Evolutionary conservation across 2,329 filamentous ascomycete species (phyloP), one percentile per base, ranked within the genome.

Genomic region (Aspergillus fijiensis): DNA sequence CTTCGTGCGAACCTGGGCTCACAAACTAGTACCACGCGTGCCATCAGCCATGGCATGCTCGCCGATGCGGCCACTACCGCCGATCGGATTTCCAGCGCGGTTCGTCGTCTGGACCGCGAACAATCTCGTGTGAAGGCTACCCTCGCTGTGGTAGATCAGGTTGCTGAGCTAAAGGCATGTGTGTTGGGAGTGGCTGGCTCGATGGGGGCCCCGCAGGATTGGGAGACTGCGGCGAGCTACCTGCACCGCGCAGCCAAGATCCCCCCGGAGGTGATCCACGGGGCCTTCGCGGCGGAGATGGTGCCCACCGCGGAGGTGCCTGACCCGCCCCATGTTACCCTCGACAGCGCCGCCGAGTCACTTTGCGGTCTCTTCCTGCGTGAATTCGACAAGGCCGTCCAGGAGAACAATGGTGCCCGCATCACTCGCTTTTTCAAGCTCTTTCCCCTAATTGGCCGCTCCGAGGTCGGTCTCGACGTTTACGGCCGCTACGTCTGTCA

Each of bases 371-470:
- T 99, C 60, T 99, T 99, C 77, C 77, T 98, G 72, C 85, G 94
- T 61, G 95, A 99, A 79, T 99, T 99, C 69, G 92, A 98, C 70
- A 95, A 89, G 75, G 95, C 95, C 0, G 90, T 93, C 2, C 84
- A 86, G 63, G 92, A 95, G 48, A 89, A 86, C n/a, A 93, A 98
- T 69, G 92, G 91, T 3, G 85, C 90, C 25, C 92, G 90, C 73
- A 91, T 99, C 56, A 97, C 95, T 1, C 84, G 95, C 48, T 99
- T 99, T 81, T 99, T 99, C 81, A 99, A 99, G 80, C 81, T 99
- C 42, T 99, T 99, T 70, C 95, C 95, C 16, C 80, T 99, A 39
- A 97, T 99, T 71, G 93, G 90, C 14, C 85, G 93, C 62, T 88
- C 91, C 2, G 91, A 96, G 58, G 90, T 94, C 7, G 95, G 95